Evolutionary conservation across 2,329 filamentous ascomycete genomes (phyloP), one percentile per base, ranked within the genome.

Genomic region (Penicillium polonicum): DNA sequence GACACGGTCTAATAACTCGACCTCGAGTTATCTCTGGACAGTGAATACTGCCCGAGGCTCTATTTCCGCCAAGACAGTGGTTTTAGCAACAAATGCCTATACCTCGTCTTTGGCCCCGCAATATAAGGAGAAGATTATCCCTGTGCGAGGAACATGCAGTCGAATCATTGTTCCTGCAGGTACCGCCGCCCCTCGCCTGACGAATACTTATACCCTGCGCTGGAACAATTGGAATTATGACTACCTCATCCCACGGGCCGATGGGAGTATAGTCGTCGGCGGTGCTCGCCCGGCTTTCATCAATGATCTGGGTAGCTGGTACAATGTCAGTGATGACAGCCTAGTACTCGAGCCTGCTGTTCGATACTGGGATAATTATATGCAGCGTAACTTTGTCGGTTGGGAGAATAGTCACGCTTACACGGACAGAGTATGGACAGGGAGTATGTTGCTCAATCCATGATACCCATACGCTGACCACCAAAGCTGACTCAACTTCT

Each of bases 31-130:
- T 10, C 68, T 69, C 3, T 92, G 89, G 85, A 79, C 80, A 0
- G 76, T 91, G 0, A 78, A 85, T 46, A 95, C 91, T 0, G 35
- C 80, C 0, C 85, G 91, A 23, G 92, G 91, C n/a, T 78, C 75
- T 42, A 81, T 95, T 55, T 71, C 71, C 0, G 80, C 91, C 1
- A 76, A 78, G 13, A 81, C 83, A 35, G 84, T 96, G 21, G 80
- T 96, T 19, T 82, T 96, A 17, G 88, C 90, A 5, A 93, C 89
- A 0, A 96, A 96, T 69, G 92, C 80, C 4, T 95, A 96, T 73
- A 92, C 91, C 0, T 90, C 90, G 1, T 82, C 87, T 59, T 80
- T 96, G 4, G 76, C 93, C 2, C 90, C 90, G 0, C 70, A 78
- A 35, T 88, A 93, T 65, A 79, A 83, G 9, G 84, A 87, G 62